These are phyloP conservation scores for Stellera chamaejasme DNA, from an alignment of 345 rosid genomes.

Conservation along the genomic window DNA sequence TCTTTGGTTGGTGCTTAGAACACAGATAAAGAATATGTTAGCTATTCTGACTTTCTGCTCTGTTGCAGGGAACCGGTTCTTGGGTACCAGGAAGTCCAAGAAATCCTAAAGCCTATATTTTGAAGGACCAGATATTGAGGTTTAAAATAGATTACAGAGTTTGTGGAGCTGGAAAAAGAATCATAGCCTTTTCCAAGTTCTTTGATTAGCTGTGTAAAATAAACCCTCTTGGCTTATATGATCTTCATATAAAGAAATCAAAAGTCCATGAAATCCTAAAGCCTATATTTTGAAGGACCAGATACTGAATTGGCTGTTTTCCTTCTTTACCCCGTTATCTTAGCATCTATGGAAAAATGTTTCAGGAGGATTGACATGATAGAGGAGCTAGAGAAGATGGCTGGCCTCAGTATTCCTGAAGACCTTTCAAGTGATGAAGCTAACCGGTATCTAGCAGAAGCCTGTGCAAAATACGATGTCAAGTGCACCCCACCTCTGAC, in stretches of 20 bases:
- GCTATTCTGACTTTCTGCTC: slow-evolving; percentile 6
- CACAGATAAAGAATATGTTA: background rate
- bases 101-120: slow-evolving; percentile 72
- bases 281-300: slow-evolving; percentile 79
- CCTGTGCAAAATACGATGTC: slow-evolving; percentile 65
- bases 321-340: background rate
- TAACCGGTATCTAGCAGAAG: slow-evolving; percentile 62
- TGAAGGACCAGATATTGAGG: slow-evolving; percentile 80
- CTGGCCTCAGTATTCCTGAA: slow-evolving; percentile 76
- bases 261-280: slow-evolving; percentile 72
- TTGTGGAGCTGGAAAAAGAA: background rate
- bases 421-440: slow-evolving; percentile 80
- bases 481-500: slow-evolving; percentile 94
- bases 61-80: slow-evolving; percentile 49
- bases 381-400: slow-evolving; percentile 76
- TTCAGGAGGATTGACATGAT: slow-evolving; percentile 87
- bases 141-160: background rate
- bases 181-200: background rate
- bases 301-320: slow-evolving; percentile 39
- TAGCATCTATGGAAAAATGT: background rate
- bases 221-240: no score
- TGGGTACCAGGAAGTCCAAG: slow-evolving; percentile 70
- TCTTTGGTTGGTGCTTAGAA: background rate
- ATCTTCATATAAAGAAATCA: no score
- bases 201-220: no score